Percentiles rank a stretch among this genome's conserved stretches.
Evolutionary conservation across 129 eudicot genomes (phyloP).

Genomic region (Kitagawia praeruptora): DNA sequence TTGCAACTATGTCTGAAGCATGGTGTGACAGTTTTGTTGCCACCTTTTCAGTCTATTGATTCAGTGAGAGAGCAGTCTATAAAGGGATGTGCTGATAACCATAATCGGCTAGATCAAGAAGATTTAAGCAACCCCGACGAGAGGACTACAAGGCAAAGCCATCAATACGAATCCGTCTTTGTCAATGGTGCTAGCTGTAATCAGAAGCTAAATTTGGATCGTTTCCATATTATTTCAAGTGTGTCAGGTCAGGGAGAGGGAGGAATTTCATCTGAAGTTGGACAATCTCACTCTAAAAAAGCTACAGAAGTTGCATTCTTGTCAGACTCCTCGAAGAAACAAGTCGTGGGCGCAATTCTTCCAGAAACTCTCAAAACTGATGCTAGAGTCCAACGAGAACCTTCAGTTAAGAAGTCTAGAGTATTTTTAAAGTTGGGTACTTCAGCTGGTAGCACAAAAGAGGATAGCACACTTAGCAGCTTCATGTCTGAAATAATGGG

Average conservation of each 20-base stretch:
- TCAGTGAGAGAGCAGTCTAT: conserved; percentile 28
- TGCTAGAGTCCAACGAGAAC: conserved; percentile 9
- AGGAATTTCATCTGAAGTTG: conserved; percentile 10
- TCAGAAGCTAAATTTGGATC: conserved; percentile 16
- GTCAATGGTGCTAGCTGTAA: conserved; percentile 8
- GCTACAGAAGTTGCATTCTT: conserved; percentile 18
- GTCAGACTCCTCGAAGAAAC: conserved; percentile 13
- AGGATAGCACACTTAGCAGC: conserved; percentile 19
- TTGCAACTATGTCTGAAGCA: conserved; percentile 69
- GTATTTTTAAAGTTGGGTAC: conserved; percentile 37
- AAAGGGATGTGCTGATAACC: conserved; percentile 12
- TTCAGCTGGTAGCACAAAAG: conserved; percentile 26
- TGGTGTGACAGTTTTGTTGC: conserved; percentile 68
- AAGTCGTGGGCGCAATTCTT: conserved; percentile 19
- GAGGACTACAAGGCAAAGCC: conserved; percentile 5
- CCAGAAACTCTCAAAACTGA: conserved; percentile 20
- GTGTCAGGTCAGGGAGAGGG: conserved; percentile 14
- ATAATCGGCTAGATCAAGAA: conserved; percentile 21
- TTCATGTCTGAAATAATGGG: conserved; percentile 52
- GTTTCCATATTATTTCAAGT: conserved; percentile 10
- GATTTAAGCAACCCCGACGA: conserved; percentile 24
- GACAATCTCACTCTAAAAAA: conserved; percentile 22
- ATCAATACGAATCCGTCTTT: conserved; percentile 9
- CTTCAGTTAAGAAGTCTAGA: conserved; percentile 45
- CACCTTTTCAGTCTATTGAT: conserved; percentile 51